These are phyloP conservation scores for Pleoardoris graminearum DNA, from an alignment of 2,329 filamentous ascomycete genomes.

Conservation along the genomic window DNA sequence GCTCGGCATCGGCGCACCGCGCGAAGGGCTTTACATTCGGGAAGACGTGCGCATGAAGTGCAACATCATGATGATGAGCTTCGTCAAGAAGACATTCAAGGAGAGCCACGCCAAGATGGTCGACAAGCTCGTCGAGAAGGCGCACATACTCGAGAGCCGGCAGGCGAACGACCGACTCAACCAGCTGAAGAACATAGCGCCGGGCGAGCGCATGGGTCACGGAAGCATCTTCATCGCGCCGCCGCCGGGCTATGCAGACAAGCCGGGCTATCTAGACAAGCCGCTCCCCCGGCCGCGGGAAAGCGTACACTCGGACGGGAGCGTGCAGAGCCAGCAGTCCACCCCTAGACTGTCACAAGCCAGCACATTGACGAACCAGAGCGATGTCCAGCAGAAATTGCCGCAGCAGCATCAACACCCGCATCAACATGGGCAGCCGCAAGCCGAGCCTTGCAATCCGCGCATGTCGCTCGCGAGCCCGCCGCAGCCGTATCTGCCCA, in stretches of 20 bases:
- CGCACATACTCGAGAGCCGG: slow-evolving; percentile 40
- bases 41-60: slow-evolving; percentile 85
- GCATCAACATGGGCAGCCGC: not conserved
- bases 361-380: slow-evolving; percentile 13
- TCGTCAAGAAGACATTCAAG: slow-evolving; percentile 82
- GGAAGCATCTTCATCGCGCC: slow-evolving; percentile 41
- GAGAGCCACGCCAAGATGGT: slow-evolving; percentile 74
- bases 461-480: not conserved
- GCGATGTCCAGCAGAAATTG: slow-evolving; percentile 13
- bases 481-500: not conserved
- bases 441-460: not conserved
- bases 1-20: slow-evolving; percentile 66
- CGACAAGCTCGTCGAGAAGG: slow-evolving; percentile 50
- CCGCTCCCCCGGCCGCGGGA: not conserved
- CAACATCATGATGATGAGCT: slow-evolving; percentile 73
- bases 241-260: slow-evolving; percentile 26
- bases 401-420: not conserved
- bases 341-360: slow-evolving; percentile 17
- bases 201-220: slow-evolving; percentile 38
- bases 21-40: slow-evolving; percentile 74
- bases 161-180: slow-evolving; percentile 40
- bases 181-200: slow-evolving; percentile 33
- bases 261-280: not conserved
- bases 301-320: slow-evolving; percentile 18
- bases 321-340: slow-evolving; percentile 13